Conservation (phyloP, 495 filamentous ascomycete species). For the Penicillium pulvis region DNA sequence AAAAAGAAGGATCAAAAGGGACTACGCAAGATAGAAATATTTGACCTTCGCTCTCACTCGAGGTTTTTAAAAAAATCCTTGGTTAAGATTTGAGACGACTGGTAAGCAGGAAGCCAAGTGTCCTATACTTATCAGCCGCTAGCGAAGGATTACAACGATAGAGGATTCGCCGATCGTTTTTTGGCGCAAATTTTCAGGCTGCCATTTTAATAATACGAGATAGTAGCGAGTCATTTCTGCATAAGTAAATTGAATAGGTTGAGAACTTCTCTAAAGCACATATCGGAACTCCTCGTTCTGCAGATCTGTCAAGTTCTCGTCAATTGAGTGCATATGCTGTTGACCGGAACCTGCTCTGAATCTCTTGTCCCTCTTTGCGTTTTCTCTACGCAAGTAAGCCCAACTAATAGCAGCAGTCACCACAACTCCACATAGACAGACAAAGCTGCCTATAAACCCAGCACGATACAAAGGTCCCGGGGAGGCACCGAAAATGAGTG, state of each 20-base stretch:
- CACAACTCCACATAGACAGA: constrained; percentile 7
- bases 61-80: neutral
- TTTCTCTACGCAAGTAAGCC: constrained; percentile 5
- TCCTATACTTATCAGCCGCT: constrained; percentile 2
- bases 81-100: too few relatives aligned
- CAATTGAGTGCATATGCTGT: constrained; percentile 3
- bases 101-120: neutral
- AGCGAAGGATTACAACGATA: neutral
- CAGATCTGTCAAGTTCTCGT: constrained; percentile 11
- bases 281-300: constrained; percentile 8
- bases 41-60: neutral
- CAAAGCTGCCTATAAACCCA: constrained; percentile 12
- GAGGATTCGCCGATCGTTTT: neutral
- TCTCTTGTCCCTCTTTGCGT: neutral
- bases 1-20: neutral
- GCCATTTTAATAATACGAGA: neutral
- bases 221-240: too few relatives aligned
- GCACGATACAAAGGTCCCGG: constrained; percentile 7
- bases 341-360: neutral
- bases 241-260: too few relatives aligned
- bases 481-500: constrained; percentile 8
- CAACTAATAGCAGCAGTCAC: neutral
- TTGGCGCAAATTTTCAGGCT: neutral
- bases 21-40: neutral
- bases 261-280: neutral